These are phyloP conservation scores for Eragrostis tef DNA, from an alignment of 202 grass and related monocot species.

Conservation along the genomic window DNA sequence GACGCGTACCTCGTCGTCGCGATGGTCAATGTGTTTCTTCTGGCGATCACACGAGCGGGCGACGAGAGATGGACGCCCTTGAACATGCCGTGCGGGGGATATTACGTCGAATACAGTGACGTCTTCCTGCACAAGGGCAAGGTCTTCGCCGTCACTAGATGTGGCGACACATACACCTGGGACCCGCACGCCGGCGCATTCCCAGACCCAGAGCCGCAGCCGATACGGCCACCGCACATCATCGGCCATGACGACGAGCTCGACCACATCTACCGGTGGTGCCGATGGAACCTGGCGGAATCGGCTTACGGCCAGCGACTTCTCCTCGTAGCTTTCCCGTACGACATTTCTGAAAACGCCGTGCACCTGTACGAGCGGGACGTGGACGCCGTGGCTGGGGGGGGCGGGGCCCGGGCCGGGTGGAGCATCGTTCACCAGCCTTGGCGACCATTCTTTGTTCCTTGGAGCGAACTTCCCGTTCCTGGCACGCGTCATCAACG, in stretches of 20 bases:
- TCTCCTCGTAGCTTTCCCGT: neutral
- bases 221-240: neutral
- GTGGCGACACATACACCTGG: neutral
- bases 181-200: neutral
- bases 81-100: neutral
- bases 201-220: neutral
- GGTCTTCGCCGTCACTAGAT: neutral
- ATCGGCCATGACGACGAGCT: neutral
- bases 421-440: neutral
- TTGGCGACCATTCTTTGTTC: conserved; percentile 5
- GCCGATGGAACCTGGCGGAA: neutral
- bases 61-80: neutral
- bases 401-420: neutral
- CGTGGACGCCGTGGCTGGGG: neutral
- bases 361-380: neutral
- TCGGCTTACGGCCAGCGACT: neutral
- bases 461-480: neutral
- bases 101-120: neutral
- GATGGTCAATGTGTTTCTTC: no score
- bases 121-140: conserved; percentile 5
- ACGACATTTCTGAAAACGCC: neutral
- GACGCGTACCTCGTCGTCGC: neutral
- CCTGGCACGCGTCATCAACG: neutral
- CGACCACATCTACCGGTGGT: neutral
- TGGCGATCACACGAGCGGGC: neutral